Conservation (phyloP, 768 basidiomycete genomes). For the Tylopilus rubrobrunneus region DNA sequence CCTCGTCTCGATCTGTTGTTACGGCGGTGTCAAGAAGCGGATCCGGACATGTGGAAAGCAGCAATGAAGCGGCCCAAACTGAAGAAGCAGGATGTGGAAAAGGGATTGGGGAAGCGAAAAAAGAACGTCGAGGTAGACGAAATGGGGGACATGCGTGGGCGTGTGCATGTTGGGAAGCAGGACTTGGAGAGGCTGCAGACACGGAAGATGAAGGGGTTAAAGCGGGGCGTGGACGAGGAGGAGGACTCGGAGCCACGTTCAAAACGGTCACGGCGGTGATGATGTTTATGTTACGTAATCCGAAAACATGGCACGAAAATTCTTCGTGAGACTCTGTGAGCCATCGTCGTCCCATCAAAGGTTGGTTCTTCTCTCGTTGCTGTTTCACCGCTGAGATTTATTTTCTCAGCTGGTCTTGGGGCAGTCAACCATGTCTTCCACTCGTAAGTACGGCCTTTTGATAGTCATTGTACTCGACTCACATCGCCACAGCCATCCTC, state of each 20-base stretch:
- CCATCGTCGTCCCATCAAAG: too few species aligned
- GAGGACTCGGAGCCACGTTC: not conserved
- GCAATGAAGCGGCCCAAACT: conserved; percentile 84
- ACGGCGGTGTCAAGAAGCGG: conserved; percentile 70
- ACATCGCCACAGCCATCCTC: too few species aligned
- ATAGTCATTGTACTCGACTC: too few species aligned
- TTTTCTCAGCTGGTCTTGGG: too few species aligned
- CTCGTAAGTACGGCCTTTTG: too few species aligned
- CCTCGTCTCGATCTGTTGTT: conserved; percentile 83
- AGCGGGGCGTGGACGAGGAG: conserved; percentile 32
- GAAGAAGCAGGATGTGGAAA: conserved; percentile 83
- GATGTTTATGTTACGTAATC: conserved; percentile 17
- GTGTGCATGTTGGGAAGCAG: conserved; percentile 86
- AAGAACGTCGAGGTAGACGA: conserved; percentile 97
- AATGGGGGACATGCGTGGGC: conserved; percentile 94
- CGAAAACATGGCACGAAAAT: conserved; percentile 9
- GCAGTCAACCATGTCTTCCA: too few species aligned
- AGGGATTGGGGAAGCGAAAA: conserved; percentile 84
- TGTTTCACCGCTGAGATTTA: too few species aligned
- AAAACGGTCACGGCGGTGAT: not conserved
- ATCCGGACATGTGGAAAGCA: conserved; percentile 73
- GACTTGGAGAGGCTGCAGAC: conserved; percentile 83
- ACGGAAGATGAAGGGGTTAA: conserved; percentile 95
- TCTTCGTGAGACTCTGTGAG: conserved; percentile 3
- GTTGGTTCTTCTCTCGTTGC: too few species aligned